Conservation (phyloP, 768 basidiomycete species). For the Phlegmacium glaucopus region DNA sequence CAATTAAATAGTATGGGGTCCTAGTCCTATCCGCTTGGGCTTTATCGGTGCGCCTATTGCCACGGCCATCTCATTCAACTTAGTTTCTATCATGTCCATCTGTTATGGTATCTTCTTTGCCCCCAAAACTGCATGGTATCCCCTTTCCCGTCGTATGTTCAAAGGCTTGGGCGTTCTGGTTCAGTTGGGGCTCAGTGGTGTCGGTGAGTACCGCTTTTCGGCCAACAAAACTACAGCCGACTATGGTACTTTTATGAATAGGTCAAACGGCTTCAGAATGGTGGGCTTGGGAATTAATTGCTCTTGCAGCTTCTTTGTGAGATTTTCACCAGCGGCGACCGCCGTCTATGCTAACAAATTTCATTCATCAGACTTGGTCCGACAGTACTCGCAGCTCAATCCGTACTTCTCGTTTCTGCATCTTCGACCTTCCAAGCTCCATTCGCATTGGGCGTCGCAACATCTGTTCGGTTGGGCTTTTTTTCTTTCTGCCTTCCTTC, state of each 20-base stretch:
- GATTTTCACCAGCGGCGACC: conserved; percentile 10
- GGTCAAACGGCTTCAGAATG: conserved; percentile 87
- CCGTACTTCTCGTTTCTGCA: conserved; percentile 73
- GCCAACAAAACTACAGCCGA: neutral
- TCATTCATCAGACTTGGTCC: conserved; percentile 70
- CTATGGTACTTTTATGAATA: conserved; percentile 10
- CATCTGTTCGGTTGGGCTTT: conserved; percentile 72
- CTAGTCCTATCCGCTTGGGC: conserved; percentile 71
- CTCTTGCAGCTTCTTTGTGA: conserved; percentile 49
- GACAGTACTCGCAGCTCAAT: conserved; percentile 81
- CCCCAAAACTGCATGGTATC: conserved; percentile 80
- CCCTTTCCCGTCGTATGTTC: conserved; percentile 61
- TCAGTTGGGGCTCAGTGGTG: conserved; percentile 78
- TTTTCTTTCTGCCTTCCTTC: neutral
- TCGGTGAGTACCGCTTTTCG: conserved; percentile 39
- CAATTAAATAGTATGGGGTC: conserved; percentile 68
- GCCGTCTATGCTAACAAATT: neutral
- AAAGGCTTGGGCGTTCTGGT: conserved; percentile 64
- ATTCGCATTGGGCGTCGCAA: conserved; percentile 76
- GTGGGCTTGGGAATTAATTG: conserved; percentile 95
- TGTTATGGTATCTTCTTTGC: conserved; percentile 60
- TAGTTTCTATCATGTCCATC: conserved; percentile 65
- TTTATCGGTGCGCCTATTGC: conserved; percentile 93
- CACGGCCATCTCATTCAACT: conserved; percentile 84
- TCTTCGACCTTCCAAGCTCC: conserved; percentile 83